These are phyloP conservation scores for Aspergillus awamori DNA, from an alignment of 2,329 filamentous ascomycete genomes.

Conservation along the genomic window DNA sequence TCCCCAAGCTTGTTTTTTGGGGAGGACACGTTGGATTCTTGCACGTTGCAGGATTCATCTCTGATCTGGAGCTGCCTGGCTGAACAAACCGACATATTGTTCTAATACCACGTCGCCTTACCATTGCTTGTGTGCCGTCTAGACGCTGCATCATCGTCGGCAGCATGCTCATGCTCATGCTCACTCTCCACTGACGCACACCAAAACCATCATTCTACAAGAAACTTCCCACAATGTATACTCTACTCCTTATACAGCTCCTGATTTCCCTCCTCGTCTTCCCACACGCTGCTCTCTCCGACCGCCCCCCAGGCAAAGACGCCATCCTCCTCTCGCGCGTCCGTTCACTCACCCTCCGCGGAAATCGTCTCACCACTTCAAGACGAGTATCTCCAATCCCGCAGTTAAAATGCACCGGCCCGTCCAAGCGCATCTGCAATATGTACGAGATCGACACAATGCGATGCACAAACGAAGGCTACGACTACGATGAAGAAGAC, in stretches of 20 bases:
- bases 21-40: constrained; percentile 4
- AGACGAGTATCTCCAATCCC: constrained; percentile 77
- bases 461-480: constrained; percentile 86
- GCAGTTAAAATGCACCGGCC: constrained; percentile 75
- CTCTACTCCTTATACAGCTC: constrained; percentile 17
- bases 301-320: constrained; percentile 42
- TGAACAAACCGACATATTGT: background rate
- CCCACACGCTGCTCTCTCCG: constrained; percentile 20
- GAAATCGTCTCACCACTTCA: constrained; percentile 68
- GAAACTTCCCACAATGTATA: constrained; percentile 24
- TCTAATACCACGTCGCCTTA: background rate
- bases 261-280: constrained; percentile 25
- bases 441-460: constrained; percentile 78
- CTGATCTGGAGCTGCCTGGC: background rate
- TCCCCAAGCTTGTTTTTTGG: background rate
- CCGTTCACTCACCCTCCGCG: constrained; percentile 75
- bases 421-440: constrained; percentile 61
- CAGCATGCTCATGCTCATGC: background rate
- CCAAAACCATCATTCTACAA: background rate
- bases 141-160: background rate
- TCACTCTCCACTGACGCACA: background rate
- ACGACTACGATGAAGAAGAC: constrained; percentile 76
- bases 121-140: background rate
- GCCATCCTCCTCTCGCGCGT: constrained; percentile 68
- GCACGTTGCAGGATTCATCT: background rate